Evolutionary conservation across 2,329 filamentous ascomycete genomes (phyloP), one percentile per base, ranked within the genome.

Genomic region (Trichoderma atrobrunneum): DNA sequence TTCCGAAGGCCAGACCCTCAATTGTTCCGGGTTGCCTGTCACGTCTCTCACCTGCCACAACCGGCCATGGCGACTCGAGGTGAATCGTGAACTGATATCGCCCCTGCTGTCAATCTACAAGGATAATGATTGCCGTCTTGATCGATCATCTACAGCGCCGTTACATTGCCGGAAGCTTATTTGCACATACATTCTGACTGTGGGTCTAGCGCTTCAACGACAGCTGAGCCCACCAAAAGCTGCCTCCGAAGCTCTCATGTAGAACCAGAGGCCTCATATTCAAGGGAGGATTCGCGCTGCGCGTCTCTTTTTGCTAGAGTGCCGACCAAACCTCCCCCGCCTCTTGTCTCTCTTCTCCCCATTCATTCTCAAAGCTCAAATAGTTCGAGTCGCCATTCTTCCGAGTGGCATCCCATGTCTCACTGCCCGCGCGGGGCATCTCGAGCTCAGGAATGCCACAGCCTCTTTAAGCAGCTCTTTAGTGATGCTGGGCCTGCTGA

Each of bases 371-470:
- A 28, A 51, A 32, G 5, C 12, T 5, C n/a, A 34, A 71, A 62
- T 73, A 66, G 51, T 65, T 21, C 28, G 34, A 6, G n/a, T 32
- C 36, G 5, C 60, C 63, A 73, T 62, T 73, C 48, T 63, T 54
- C 32, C 12, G 57, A 51, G 56, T 61, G 71, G 67, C 48, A 72
- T 72, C 66, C 51, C 43, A 64, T 75, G 75, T 76, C 75, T 76
- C 73, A 75, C 70, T 68, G 57, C 67, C 66, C 67, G 16, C 48
- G 60, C 60, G 32, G 61, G 60, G 61, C 48, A 30, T 48, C 61
- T 76, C 75, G 75, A 72, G 61, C 73, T 63, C 67, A 75, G 78
- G 78, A 80, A 80, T 79, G 78, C 59, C 62, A 39, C 54, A 26
- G 70, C 65, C 63, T 73, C 28, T 61, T 71, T 43, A 56, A 60